A percentile compares a stretch with the other conserved stretches of the same genome.
These are phyloP conservation scores for Staphylotrichum longicolle DNA, from an alignment of 495 filamentous ascomycete species.

Conservation along the genomic window DNA sequence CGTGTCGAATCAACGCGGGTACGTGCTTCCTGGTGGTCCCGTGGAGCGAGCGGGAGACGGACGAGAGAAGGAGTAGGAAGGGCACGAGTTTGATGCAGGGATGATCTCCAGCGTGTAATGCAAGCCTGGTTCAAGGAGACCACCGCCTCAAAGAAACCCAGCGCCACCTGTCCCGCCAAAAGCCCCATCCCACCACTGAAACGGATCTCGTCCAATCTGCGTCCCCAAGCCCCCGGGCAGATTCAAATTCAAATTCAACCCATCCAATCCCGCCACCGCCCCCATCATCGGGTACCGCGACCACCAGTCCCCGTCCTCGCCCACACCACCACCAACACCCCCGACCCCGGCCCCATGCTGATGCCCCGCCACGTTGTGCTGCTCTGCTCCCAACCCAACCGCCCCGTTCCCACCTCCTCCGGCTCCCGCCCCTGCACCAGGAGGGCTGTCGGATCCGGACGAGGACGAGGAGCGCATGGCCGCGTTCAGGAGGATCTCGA, in stretches of 20 bases:
- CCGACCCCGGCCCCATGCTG: too few relatives aligned
- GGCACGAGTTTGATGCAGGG: not conserved
- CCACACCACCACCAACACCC: not conserved
- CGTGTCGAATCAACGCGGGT: not conserved
- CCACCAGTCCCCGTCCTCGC: not conserved
- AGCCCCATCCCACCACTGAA: slow-evolving; percentile 7
- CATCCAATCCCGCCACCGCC: not conserved
- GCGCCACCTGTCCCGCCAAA: not conserved
- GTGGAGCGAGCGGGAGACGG: not conserved
- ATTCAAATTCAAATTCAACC: not conserved
- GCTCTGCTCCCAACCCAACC: not conserved
- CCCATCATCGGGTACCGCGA: slow-evolving; percentile 7
- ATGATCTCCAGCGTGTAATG: not conserved
- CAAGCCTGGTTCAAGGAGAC: too few relatives aligned
- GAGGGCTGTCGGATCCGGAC: not conserved
- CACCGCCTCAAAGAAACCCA: too few relatives aligned
- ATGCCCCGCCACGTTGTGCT: not conserved
- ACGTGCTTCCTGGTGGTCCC: not conserved
- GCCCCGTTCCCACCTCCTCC: not conserved
- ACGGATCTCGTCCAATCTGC: slow-evolving; percentile 8
- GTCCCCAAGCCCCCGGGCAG: not conserved
- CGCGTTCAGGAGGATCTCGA: not conserved
- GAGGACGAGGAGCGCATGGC: not conserved
- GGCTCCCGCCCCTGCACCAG: not conserved
- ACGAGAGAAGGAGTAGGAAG: not conserved